Evolutionary conservation across 2,329 filamentous ascomycete species (phyloP).

Genomic region (Pseudogymnoascus sp.): DNA sequence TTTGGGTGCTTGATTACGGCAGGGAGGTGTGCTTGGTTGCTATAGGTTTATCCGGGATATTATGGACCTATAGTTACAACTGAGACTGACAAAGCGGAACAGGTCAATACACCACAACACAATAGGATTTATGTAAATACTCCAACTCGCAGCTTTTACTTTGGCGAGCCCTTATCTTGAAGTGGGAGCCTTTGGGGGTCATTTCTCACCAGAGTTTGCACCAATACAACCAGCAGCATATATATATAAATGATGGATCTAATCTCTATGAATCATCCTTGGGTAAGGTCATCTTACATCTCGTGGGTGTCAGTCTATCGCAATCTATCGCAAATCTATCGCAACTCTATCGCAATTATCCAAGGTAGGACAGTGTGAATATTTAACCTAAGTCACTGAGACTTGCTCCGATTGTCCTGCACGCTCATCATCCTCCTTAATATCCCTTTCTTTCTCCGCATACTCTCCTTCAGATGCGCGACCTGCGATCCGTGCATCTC

Average conservation of each 20-base stretch:
- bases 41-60: neutral
- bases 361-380: neutral
- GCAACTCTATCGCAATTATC: too few species aligned
- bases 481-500: neutral
- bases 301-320: neutral
- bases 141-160: neutral
- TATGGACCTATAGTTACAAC: neutral
- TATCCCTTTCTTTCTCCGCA: neutral
- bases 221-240: neutral
- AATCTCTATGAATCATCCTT: neutral
- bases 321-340: too few species aligned
- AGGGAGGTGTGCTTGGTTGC: neutral
- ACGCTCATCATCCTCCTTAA: neutral
- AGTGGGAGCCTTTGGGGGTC: too few species aligned
- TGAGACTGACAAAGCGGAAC: neutral
- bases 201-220: too few species aligned
- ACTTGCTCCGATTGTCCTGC: neutral
- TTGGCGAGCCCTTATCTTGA: too few species aligned
- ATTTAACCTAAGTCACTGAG: neutral
- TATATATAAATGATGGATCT: neutral
- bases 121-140: neutral
- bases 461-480: neutral
- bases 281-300: neutral
- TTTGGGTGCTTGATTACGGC: neutral
- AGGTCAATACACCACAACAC: neutral